Percentiles rank a stretch among this genome's conserved stretches.
These are phyloP conservation scores for Mycena citricolor DNA, from an alignment of 1,284 basidiomycete genomes.

Conservation along the genomic window DNA sequence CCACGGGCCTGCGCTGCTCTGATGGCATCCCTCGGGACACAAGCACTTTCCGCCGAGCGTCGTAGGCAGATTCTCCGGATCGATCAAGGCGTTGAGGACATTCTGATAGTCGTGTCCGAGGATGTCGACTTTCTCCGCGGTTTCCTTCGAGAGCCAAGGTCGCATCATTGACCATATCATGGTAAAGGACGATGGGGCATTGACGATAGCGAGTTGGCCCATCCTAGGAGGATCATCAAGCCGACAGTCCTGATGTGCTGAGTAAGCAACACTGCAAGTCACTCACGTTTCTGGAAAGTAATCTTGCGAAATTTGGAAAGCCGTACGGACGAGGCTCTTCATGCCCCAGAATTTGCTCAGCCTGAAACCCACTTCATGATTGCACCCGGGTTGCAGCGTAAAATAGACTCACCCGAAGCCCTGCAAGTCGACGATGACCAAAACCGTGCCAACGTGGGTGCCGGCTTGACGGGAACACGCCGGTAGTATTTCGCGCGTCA, in stretches of 20 bases:
- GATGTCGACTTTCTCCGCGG: conserved; percentile 62
- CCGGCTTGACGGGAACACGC: conserved; percentile 55
- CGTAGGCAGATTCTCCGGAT: conserved; percentile 48
- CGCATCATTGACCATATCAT: conserved; percentile 68
- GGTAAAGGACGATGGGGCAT: conserved; percentile 69
- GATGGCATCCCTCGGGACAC: conserved; percentile 52
- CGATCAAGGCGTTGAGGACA: conserved; percentile 53
- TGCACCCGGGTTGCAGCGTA: conserved; percentile 1
- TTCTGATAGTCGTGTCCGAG: conserved; percentile 58
- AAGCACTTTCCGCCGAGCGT: conserved; percentile 33
- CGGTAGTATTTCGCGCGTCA: conserved; percentile 66
- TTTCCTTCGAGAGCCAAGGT: conserved; percentile 72
- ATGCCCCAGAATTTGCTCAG: conserved; percentile 73
- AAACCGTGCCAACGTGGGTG: conserved; percentile 46
- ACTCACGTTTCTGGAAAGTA: conserved; percentile 74
- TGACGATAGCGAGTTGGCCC: conserved; percentile 67
- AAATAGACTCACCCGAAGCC: conserved; percentile 54
- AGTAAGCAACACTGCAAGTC: neutral
- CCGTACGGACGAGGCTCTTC: conserved; percentile 54
- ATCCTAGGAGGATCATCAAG: conserved; percentile 55
- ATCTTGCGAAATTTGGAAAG: conserved; percentile 73
- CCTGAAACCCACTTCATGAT: conserved; percentile 25
- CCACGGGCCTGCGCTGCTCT: conserved; percentile 69
- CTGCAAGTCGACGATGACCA: conserved; percentile 68
- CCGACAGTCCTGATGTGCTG: neutral